Evolutionary conservation across 2,329 filamentous ascomycete genomes (phyloP).

Genomic region (Aspergillus vadensis): DNA sequence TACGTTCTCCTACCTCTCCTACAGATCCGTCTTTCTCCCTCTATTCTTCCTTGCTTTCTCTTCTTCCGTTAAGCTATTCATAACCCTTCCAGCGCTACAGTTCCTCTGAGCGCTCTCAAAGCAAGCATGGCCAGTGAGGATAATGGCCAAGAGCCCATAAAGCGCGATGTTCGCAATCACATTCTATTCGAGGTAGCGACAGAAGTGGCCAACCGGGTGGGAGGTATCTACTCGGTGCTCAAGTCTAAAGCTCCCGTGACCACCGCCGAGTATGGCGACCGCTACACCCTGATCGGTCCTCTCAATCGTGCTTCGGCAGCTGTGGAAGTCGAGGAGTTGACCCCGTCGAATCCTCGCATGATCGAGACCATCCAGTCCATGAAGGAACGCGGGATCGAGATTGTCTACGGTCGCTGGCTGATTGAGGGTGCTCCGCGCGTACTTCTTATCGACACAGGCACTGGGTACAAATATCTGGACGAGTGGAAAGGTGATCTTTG

Average conservation of each 20-base stretch:
- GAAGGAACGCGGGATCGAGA: conserved; percentile 85
- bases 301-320: conserved; percentile 89
- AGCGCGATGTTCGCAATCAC: conserved; percentile 86
- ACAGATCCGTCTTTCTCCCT: neutral
- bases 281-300: conserved; percentile 92
- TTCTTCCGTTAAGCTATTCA: neutral
- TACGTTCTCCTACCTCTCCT: neutral
- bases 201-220: conserved; percentile 96
- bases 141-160: conserved; percentile 59
- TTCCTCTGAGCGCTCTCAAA: neutral
- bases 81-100: neutral
- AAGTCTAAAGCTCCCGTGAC: conserved; percentile 99
- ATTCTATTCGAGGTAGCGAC: conserved; percentile 95
- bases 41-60: neutral
- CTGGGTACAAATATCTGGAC: conserved; percentile 84
- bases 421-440: conserved; percentile 96
- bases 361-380: conserved; percentile 84
- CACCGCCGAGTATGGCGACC: conserved; percentile 96
- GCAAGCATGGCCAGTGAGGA: conserved; percentile 41
- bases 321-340: conserved; percentile 95
- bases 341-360: conserved; percentile 78
- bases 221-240: conserved; percentile 98
- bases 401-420: conserved; percentile 93
- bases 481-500: conserved; percentile 98
- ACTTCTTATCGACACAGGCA: conserved; percentile 90